These are phyloP conservation scores for Sapria himalayana DNA, from an alignment of 345 rosid genomes.

Conservation along the genomic window DNA sequence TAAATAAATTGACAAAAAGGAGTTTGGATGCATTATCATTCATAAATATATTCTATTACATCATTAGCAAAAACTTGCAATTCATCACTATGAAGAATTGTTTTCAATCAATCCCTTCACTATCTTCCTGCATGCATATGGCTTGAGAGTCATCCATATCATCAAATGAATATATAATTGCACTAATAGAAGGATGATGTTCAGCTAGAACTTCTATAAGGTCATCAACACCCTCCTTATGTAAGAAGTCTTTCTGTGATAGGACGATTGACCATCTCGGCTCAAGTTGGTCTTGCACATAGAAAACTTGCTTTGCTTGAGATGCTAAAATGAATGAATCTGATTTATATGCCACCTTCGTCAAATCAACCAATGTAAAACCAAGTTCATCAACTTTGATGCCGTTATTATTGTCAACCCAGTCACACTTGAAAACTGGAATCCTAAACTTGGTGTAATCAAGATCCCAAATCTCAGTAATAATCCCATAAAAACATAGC, in stretches of 20 bases:
- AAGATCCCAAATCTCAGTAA: too few relatives aligned
- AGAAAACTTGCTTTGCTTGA: not conserved
- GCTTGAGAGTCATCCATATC: not conserved
- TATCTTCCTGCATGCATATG: not conserved
- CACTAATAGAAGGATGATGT: not conserved
- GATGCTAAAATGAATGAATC: not conserved
- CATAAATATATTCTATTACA: too few relatives aligned
- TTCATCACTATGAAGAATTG: too few relatives aligned
- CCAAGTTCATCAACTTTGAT: not conserved
- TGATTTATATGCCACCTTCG: not conserved
- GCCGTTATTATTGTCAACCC: not conserved
- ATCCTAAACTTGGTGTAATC: too few relatives aligned
- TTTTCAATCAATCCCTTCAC: not conserved
- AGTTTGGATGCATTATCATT: too few relatives aligned
- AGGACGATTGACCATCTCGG: not conserved
- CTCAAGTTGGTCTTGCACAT: not conserved
- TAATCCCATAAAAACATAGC: not conserved
- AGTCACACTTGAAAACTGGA: not conserved
- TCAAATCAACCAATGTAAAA: too few relatives aligned
- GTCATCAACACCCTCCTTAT: not conserved
- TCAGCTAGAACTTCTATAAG: not conserved
- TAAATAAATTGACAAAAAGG: too few relatives aligned
- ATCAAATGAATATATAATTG: not conserved
- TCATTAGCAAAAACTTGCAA: too few relatives aligned
- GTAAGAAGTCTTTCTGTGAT: not conserved